Percentiles rank a stretch among this genome's conserved stretches.
Conservation (phyloP, 352 stramenopile genomes). For the Thalassiosira exigua region DNA sequence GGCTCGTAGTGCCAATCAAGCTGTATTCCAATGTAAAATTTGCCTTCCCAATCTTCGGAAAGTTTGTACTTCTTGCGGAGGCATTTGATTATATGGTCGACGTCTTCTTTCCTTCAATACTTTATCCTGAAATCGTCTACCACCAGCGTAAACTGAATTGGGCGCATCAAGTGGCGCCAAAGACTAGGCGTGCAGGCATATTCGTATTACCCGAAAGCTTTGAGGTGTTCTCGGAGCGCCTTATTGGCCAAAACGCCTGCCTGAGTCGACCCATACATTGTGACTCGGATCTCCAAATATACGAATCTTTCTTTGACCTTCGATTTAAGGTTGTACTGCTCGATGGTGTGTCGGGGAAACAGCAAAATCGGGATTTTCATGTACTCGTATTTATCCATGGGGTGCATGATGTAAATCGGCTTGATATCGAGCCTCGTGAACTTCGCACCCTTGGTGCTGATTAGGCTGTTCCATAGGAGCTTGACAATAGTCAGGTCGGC, state of each 20-base stretch:
- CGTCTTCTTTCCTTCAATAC: no score
- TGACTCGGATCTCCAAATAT: conserved; percentile 34
- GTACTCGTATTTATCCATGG: conserved; percentile 38
- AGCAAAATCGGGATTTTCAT: conserved; percentile 25
- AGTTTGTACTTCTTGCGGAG: no score
- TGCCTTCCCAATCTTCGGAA: no score
- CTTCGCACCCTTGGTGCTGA: conserved; percentile 4
- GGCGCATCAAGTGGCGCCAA: no score
- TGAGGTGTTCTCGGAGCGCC: conserved; percentile 22
- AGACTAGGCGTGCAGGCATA: no score
- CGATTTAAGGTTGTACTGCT: conserved; percentile 17
- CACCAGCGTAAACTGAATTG: no score
- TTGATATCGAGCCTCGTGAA: conserved; percentile 36
- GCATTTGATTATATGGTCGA: no score
- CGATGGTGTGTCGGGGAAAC: conserved; percentile 14
- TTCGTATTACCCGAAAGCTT: no score
- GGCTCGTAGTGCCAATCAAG: no score
- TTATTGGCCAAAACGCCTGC: conserved; percentile 35
- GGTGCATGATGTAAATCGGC: conserved; percentile 38
- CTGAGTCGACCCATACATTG: conserved; percentile 35
- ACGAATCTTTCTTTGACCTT: conserved; percentile 26
- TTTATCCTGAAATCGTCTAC: no score
- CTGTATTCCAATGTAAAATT: no score
- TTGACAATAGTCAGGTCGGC: conserved; percentile 15
- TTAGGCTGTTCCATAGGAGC: conserved; percentile 11